Conservation (phyloP, 495 filamentous ascomycete genomes). For the Xanthoparmelia taractica region DNA sequence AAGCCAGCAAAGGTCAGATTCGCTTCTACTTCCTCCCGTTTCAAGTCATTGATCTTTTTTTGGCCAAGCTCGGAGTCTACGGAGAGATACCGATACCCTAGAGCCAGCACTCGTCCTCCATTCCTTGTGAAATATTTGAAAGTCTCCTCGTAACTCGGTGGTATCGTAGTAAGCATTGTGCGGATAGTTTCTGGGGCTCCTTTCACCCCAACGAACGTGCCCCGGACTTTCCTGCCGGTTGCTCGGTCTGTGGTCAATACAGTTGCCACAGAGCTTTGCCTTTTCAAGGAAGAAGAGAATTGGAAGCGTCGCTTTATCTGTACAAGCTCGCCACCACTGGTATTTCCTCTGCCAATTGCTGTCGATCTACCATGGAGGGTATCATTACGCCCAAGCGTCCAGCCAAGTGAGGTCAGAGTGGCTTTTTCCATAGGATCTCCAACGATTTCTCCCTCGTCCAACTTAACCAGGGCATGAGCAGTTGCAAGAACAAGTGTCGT, state of each 20-base stretch:
- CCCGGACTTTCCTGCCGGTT: constrained; percentile 61
- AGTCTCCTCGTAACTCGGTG: constrained; percentile 90
- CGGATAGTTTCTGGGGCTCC: constrained; percentile 94
- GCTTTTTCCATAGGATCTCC: constrained; percentile 99
- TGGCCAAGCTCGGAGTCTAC: constrained; percentile 71
- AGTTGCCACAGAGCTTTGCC: constrained; percentile 88
- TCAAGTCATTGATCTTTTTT: constrained; percentile 80
- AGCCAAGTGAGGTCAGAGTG: constrained; percentile 79
- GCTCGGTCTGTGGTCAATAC: constrained; percentile 58
- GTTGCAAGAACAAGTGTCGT: constrained; percentile 93
- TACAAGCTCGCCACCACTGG: constrained; percentile 54
- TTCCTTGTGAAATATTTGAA: constrained; percentile 97
- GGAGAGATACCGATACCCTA: constrained; percentile 87
- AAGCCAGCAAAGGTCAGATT: constrained; percentile 87
- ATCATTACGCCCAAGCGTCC: constrained; percentile 83
- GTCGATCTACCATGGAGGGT: constrained; percentile 55
- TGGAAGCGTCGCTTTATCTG: constrained; percentile 96
- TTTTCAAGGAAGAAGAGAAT: constrained; percentile 93
- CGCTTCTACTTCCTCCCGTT: constrained; percentile 84
- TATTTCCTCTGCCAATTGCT: constrained; percentile 36
- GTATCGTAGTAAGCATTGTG: constrained; percentile 77
- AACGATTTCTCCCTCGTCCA: constrained; percentile 95
- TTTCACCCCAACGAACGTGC: constrained; percentile 91
- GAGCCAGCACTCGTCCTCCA: constrained; percentile 84
- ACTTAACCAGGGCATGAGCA: constrained; percentile 87